These are phyloP conservation scores for Syncephalastrum contaminatum DNA, from an alignment of 371 early-diverging fungal genomes.

Conservation along the genomic window DNA sequence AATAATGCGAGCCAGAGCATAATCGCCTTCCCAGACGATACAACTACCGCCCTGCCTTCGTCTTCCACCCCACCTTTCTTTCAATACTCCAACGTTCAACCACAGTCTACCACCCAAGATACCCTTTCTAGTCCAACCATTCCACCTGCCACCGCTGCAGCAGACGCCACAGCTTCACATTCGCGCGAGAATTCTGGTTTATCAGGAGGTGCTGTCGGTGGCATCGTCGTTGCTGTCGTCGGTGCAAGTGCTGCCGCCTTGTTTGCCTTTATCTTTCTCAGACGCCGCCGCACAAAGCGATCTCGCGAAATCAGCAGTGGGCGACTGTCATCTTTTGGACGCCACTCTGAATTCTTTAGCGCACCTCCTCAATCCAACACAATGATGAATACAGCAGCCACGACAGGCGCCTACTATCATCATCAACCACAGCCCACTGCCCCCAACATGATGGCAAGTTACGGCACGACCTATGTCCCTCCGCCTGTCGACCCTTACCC, in stretches of 20 bases:
- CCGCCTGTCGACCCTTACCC: no score
- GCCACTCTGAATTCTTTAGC: no score
- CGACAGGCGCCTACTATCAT: no score
- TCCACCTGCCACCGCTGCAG: not conserved
- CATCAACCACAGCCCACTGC: not conserved
- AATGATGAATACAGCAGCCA: no score
- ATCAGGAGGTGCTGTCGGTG: constrained; percentile 16
- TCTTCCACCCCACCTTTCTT: not conserved
- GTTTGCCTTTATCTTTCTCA: no score
- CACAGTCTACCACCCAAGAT: not conserved
- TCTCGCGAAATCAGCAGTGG: no score
- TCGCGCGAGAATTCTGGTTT: constrained; percentile 5
- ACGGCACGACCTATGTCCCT: no score
- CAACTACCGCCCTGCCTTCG: not conserved
- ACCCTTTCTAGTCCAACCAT: constrained; percentile 1
- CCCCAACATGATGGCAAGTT: not conserved
- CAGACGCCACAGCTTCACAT: not conserved
- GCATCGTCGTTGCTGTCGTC: constrained; percentile 12
- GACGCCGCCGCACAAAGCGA: no score
- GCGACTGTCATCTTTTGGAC: no score
- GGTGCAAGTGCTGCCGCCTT: not conserved
- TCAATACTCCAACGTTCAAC: no score
- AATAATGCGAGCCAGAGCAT: no score
- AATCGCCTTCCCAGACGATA: not conserved
- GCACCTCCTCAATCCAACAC: no score